Evolutionary conservation across 257 asterid genomes (phyloP).

Genomic region (Solanum ossicruentum): DNA sequence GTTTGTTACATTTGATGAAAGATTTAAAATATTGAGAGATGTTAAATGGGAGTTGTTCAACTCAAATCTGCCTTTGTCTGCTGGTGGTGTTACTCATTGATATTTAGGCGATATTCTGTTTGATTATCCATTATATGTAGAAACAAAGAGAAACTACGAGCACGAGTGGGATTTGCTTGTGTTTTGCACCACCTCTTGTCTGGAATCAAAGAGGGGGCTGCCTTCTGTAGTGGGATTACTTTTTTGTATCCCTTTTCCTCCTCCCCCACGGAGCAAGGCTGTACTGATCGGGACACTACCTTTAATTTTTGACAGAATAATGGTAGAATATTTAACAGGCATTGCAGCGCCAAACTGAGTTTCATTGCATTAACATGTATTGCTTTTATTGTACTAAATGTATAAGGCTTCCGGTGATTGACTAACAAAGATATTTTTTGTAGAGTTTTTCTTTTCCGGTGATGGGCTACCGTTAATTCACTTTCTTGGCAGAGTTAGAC

Average conservation of each 20-base stretch:
- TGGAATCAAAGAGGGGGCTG: background rate
- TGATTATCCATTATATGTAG: background rate
- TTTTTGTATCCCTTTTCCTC: background rate
- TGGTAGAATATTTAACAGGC: background rate
- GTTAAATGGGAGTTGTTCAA: slow-evolving; percentile 54
- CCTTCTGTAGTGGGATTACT: background rate
- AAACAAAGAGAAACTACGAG: background rate
- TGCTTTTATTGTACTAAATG: background rate
- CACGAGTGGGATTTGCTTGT: background rate
- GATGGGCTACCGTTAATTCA: background rate
- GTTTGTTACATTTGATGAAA: slow-evolving; percentile 45
- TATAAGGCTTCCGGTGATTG: background rate
- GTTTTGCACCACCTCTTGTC: background rate
- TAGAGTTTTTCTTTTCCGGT: background rate
- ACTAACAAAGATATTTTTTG: background rate
- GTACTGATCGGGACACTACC: background rate
- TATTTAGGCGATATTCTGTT: background rate
- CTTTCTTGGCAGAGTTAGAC: background rate
- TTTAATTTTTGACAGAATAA: background rate
- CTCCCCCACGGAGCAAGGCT: background rate
- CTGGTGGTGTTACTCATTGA: slow-evolving; percentile 2
- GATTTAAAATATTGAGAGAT: slow-evolving; percentile 49
- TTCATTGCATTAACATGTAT: background rate
- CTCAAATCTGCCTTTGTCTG: slow-evolving; percentile 26
- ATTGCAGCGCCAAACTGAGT: background rate